Conservation (phyloP, 1,284 basidiomycete species). For the Phellinidium pouzarii region DNA sequence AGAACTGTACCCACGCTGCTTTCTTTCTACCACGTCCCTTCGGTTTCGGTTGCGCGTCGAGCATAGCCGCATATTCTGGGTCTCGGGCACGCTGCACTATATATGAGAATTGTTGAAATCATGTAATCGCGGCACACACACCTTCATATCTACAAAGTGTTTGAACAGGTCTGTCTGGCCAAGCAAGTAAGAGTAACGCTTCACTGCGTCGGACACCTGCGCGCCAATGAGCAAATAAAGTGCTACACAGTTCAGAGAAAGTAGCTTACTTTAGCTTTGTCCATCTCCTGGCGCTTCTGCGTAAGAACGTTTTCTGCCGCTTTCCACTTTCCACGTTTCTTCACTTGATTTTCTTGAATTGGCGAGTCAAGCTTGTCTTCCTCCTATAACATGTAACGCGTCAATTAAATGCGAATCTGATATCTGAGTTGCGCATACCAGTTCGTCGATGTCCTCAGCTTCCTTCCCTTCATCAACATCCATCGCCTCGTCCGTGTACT, state of each 20-base stretch:
- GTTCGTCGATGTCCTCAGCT: slow-evolving; percentile 53
- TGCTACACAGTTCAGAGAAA: not conserved
- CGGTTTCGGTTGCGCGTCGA: slow-evolving; percentile 78
- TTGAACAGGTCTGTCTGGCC: slow-evolving; percentile 95
- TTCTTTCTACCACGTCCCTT: slow-evolving; percentile 80
- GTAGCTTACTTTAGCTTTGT: slow-evolving; percentile 65
- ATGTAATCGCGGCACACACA: slow-evolving; percentile 26
- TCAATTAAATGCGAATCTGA: not conserved
- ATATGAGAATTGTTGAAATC: slow-evolving; percentile 1
- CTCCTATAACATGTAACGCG: slow-evolving; percentile 18
- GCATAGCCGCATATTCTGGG: slow-evolving; percentile 86
- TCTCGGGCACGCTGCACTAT: slow-evolving; percentile 72
- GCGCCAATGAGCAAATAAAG: not conserved
- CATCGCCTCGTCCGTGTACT: slow-evolving; percentile 44
- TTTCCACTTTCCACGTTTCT: slow-evolving; percentile 60
- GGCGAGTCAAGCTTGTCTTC: slow-evolving; percentile 32
- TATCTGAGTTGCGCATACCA: slow-evolving; percentile 28
- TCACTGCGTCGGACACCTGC: slow-evolving; percentile 90
- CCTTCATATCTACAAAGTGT: slow-evolving; percentile 94
- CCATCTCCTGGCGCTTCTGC: slow-evolving; percentile 68
- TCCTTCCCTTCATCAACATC: slow-evolving; percentile 59
- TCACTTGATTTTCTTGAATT: slow-evolving; percentile 31
- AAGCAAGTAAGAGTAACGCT: slow-evolving; percentile 89
- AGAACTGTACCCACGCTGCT: slow-evolving; percentile 50
- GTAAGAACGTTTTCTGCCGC: slow-evolving; percentile 63